Base-by-base conservation (phyloP, 139 green algal genomes). In the Chlamydomonas asymmetrica region DNA sequence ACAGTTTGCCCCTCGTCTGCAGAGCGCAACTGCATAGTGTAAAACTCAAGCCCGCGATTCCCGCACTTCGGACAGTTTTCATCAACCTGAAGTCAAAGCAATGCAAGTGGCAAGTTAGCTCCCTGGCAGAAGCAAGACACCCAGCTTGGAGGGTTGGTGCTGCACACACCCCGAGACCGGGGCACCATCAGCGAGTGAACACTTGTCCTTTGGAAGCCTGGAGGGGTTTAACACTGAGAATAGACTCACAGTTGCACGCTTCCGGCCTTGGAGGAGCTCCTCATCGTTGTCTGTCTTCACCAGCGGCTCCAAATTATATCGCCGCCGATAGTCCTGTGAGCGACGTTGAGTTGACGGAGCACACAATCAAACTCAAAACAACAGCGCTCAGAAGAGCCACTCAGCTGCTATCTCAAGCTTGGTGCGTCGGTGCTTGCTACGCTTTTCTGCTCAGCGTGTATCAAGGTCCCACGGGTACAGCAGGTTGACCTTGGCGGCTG, bases 1-100 rank as follows among this genome's bases (percentile, higher is more conserved):
- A 98, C 91, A 1, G 92, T 97, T 71, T 94, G 90, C 25, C 94
- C 94, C 79, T 98, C 94, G 72, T 98, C 94, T 22, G 93, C 94
- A 29, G 92, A 97, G 2, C 94, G 88, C 60, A 98, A 86, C 84
- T 98, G 94, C 89, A 96, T 92, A 4, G 94, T 98, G 86, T 97
- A 97, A 82, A 90, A 98, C 74, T 97, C 91, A 66, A 98, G 61
- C 1, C 82, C 83, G 6, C 78, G 77, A 68, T 95, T 76, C 4
- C 85, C 83, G 79, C 94, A 98, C 38, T 92, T 86, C 5, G 88
- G 87, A 86, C 94, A 98, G 7, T 78, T 67, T 74, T 97, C 94
- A 75, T 97, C 87, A 20, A 87, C 79, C 86, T 88, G 71, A 35
- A 60, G 18, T 9, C 35, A 7, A 25, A 68, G 56, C n/a, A 35